phyloP scores from a whole-genome alignment of 352 stramenopile species.

The Nothophytophthora sp. region DNA sequence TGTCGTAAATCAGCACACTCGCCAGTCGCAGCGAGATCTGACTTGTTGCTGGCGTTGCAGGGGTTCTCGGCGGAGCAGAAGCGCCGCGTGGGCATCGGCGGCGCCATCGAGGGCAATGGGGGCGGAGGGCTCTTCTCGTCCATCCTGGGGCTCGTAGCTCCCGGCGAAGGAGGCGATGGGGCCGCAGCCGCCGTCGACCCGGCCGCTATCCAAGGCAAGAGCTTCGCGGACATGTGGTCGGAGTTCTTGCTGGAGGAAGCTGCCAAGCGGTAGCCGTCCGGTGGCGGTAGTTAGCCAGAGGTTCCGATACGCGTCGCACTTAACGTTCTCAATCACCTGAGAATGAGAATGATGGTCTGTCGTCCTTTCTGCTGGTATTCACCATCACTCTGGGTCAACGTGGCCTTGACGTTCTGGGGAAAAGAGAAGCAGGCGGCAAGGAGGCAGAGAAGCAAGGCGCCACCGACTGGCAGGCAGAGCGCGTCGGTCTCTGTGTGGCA shows the following conservation, averaged over 20 bases:
- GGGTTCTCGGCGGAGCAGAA: slow-evolving; percentile 75
- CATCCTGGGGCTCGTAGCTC: slow-evolving; percentile 50
- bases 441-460: no score
- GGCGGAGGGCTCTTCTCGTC: slow-evolving; percentile 72
- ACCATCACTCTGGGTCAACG: no score
- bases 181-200: slow-evolving; percentile 9
- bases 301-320: no score
- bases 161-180: slow-evolving; percentile 10
- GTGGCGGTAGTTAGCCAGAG: no score
- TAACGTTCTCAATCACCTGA: no score
- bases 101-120: slow-evolving; percentile 54
- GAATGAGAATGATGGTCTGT: no score
- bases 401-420: no score
- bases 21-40: no score
- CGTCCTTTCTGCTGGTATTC: no score
- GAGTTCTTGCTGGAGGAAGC: slow-evolving; percentile 71
- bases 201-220: slow-evolving; percentile 57
- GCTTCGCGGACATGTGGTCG: slow-evolving; percentile 70
- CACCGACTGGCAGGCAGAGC: no score
- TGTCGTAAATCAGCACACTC: no score
- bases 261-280: slow-evolving; percentile 10
- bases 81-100: slow-evolving; percentile 54
- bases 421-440: no score
- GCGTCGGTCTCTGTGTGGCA: not conserved
- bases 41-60: slow-evolving; percentile 6